A percentile compares a stretch with the other conserved stretches of the same genome.
Conservation (phyloP, 225 moss, liverwort and hornwort genomes). For the Neckera pumila region DNA sequence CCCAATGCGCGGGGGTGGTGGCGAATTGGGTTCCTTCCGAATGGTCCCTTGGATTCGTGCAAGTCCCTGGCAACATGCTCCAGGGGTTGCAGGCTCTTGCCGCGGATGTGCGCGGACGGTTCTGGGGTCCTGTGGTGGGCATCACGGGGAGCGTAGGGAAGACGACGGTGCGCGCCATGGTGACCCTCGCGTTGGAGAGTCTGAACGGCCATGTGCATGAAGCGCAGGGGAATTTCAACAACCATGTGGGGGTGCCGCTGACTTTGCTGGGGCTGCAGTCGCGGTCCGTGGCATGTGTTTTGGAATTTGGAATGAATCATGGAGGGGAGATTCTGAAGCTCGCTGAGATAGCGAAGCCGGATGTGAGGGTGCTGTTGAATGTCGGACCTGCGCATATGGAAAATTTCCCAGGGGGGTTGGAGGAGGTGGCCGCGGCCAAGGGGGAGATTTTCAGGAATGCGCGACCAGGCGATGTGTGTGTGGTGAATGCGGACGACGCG, state of each 20-base stretch:
- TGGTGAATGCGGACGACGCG: conserved; percentile 81
- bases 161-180: conserved; percentile 77
- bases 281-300: conserved; percentile 42
- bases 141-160: conserved; percentile 81
- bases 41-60: conserved; percentile 63
- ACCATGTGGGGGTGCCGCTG: conserved; percentile 75
- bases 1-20: conserved; percentile 58
- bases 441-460: conserved; percentile 61
- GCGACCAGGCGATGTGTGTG: conserved; percentile 66
- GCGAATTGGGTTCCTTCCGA: conserved; percentile 32
- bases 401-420: conserved; percentile 47
- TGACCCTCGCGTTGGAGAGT: conserved; percentile 47
- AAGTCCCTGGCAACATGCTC: conserved; percentile 38
- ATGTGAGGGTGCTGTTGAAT: conserved; percentile 68
- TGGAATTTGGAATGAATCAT: conserved; percentile 81
- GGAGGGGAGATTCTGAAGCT: conserved; percentile 52
- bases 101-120: conserved; percentile 41
- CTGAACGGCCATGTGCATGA: conserved; percentile 60
- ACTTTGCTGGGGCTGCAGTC: conserved; percentile 53
- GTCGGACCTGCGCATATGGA: conserved; percentile 69
- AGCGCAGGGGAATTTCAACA: conserved; percentile 60
- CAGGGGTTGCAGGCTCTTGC: conserved; percentile 50
- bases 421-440: conserved; percentile 69
- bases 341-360: conserved; percentile 45
- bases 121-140: conserved; percentile 53